phyloP scores from a whole-genome alignment of 108 stramenopile species.

The Nannochloropsis salina region DNA sequence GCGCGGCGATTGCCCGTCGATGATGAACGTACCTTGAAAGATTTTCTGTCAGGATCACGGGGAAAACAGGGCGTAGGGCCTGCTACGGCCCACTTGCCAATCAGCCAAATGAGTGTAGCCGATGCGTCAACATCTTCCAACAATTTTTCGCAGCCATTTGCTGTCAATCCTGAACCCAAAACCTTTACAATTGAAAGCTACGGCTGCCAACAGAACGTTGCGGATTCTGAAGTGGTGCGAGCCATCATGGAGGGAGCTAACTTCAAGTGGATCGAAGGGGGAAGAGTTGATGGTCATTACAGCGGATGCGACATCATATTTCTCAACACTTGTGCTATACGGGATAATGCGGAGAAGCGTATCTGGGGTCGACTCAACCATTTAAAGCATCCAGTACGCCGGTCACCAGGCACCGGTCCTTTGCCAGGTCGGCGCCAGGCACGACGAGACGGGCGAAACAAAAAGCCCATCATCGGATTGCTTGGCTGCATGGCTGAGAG shows the following conservation, averaged over 20 bases:
- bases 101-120: not conserved
- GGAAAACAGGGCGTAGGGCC: not conserved
- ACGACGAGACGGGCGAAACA: slow-evolving; percentile 10
- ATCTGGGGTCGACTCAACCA: slow-evolving; percentile 78
- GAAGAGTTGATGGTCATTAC: slow-evolving; percentile 43
- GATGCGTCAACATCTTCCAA: not conserved
- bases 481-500: slow-evolving; percentile 99
- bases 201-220: slow-evolving; percentile 98
- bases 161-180: not conserved
- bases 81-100: not conserved
- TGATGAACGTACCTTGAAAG: not conserved
- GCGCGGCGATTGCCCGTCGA: not conserved
- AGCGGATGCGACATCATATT: slow-evolving; percentile 72
- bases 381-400: slow-evolving; percentile 40
- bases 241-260: slow-evolving; percentile 59
- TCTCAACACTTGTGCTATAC: slow-evolving; percentile 97
- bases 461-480: slow-evolving; percentile 71
- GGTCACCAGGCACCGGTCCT: not conserved
- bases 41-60: not conserved
- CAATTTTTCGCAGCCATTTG: not conserved
- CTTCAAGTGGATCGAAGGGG: not conserved
- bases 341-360: slow-evolving; percentile 94
- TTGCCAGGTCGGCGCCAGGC: slow-evolving; percentile 39
- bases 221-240: slow-evolving; percentile 87
- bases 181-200: slow-evolving; percentile 92